Evolutionary conservation across 768 basidiomycete genomes (phyloP).

Genomic region (Mycena leptocephala): DNA sequence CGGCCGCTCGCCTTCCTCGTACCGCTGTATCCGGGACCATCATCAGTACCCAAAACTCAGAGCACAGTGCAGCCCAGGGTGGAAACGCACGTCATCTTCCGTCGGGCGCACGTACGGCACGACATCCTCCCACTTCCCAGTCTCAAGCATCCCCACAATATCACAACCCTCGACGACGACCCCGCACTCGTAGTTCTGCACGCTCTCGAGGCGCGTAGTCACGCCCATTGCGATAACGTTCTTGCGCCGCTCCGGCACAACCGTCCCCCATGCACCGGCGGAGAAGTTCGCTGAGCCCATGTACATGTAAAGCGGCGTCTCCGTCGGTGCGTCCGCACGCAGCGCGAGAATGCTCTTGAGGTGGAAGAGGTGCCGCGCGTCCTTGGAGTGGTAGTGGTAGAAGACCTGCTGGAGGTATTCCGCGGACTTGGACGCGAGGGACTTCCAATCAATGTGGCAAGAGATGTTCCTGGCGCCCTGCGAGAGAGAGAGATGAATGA

Average conservation of each 20-base stretch:
- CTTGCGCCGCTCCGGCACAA: not conserved
- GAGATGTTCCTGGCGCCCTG: not conserved
- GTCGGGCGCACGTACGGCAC: slow-evolving; percentile 17
- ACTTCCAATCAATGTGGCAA: not conserved
- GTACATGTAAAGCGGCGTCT: slow-evolving; percentile 5
- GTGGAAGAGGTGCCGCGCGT: not conserved
- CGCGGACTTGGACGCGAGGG: not conserved
- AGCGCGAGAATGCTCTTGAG: slow-evolving; percentile 8
- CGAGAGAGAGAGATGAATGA: too few relatives aligned
- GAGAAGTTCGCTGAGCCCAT: slow-evolving; percentile 21
- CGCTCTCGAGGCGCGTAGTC: not conserved
- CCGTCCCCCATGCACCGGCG: not conserved
- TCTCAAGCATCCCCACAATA: slow-evolving; percentile 21
- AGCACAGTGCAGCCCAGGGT: too few relatives aligned
- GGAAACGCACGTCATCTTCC: slow-evolving; percentile 6
- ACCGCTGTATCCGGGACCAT: not conserved
- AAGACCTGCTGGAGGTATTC: not conserved
- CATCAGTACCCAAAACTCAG: too few relatives aligned
- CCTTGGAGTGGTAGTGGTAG: not conserved
- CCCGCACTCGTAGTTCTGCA: slow-evolving; percentile 15
- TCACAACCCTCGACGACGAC: not conserved
- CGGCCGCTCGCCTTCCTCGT: slow-evolving; percentile 13
- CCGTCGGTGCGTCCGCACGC: not conserved
- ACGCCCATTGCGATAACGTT: not conserved
- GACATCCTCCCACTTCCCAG: slow-evolving; percentile 10